These are phyloP conservation scores for Miamiensis avidus DNA, from an alignment of 169 alveolate genomes.

Conservation along the genomic window DNA sequence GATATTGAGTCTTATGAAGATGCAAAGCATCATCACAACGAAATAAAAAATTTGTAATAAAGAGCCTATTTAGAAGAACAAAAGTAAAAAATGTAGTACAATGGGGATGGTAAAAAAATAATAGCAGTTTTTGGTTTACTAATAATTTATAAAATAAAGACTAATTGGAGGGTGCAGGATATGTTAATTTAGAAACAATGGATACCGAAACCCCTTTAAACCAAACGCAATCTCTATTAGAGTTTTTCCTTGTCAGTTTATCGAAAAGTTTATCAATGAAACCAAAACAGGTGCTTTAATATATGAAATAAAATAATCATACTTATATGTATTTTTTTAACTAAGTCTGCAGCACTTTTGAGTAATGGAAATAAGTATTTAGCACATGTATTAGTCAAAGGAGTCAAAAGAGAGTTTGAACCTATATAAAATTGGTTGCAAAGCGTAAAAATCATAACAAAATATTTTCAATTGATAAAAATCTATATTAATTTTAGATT, in stretches of 20 bases:
- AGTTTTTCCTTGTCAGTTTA: constrained; percentile 38
- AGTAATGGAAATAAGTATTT: constrained; percentile 83
- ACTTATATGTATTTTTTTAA: background rate
- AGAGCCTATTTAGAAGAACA: background rate
- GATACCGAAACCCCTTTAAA: constrained; percentile 29
- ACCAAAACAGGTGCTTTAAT: constrained; percentile 13
- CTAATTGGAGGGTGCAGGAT: background rate
- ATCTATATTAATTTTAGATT: no score
- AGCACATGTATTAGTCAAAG: constrained; percentile 85
- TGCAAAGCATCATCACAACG: background rate
- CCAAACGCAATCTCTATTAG: constrained; percentile 31
- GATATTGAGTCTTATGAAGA: background rate
- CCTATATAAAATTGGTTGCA: constrained; percentile 57
- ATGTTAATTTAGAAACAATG: constrained; percentile 28
- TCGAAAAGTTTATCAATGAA: constrained; percentile 18
- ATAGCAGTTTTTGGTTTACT: no score
- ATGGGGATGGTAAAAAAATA: background rate
- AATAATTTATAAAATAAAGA: background rate
- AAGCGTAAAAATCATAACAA: no score
- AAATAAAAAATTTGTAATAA: background rate
- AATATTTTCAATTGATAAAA: no score
- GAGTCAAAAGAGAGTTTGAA: constrained; percentile 80
- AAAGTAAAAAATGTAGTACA: background rate
- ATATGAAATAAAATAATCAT: background rate
- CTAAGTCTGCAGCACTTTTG: constrained; percentile 75